phyloP scores from a whole-genome alignment of 441 rosid genomes.

The Corymbia calophylla region DNA sequence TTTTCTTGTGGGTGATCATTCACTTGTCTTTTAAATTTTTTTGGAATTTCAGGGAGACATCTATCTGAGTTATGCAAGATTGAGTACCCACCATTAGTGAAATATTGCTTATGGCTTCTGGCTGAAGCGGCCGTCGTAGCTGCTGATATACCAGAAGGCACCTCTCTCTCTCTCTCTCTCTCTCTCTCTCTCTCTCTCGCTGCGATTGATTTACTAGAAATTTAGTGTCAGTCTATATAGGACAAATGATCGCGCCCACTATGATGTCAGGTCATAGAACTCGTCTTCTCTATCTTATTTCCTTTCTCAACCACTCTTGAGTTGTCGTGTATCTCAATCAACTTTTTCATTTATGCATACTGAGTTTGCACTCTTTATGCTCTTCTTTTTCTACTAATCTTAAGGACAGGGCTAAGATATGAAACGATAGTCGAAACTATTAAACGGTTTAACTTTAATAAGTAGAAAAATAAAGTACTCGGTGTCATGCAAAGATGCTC shows the following conservation, averaged over 20 bases:
- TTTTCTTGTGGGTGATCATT: background rate
- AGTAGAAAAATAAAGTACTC: background rate
- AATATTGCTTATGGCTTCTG: conserved; percentile 50
- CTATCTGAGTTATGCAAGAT: conserved; percentile 48
- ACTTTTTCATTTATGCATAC: background rate
- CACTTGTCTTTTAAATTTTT: background rate
- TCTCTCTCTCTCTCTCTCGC: too few species aligned
- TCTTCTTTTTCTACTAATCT: background rate
- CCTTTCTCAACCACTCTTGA: background rate
- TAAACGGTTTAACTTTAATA: too few species aligned
- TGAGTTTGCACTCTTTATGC: background rate
- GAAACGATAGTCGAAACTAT: background rate
- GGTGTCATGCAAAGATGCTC: background rate
- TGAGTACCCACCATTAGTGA: conserved; percentile 46
- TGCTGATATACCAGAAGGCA: conserved; percentile 70
- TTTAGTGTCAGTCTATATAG: too few species aligned
- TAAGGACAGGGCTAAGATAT: background rate
- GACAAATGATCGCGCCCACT: too few species aligned
- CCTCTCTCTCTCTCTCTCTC: background rate
- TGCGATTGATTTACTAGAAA: too few species aligned
- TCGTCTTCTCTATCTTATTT: background rate
- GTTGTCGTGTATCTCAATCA: background rate
- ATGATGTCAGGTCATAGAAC: background rate
- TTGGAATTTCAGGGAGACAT: conserved; percentile 36
- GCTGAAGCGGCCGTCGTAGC: conserved; percentile 61